Evolutionary conservation across 352 stramenopile species (phyloP).

Genomic region (Peronosclerospora sorghi): DNA sequence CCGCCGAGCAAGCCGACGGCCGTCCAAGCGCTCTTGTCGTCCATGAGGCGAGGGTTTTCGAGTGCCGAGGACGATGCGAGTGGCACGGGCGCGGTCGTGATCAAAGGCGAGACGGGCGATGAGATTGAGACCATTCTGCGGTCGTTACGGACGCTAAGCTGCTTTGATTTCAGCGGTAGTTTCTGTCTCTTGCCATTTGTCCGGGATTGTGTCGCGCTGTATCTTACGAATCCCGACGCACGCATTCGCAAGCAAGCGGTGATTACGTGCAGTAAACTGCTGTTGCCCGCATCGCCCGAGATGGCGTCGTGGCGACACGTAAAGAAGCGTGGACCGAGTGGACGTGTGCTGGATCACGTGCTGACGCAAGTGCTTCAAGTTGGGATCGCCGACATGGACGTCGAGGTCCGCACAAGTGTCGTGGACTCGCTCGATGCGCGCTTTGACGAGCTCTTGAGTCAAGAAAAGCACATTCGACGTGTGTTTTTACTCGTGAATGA

Average conservation of each 20-base stretch:
- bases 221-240: conserved; percentile 85
- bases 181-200: conserved; percentile 94
- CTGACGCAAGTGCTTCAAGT: conserved; percentile 88
- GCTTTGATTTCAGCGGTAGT: conserved; percentile 87
- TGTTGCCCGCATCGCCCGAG: too few species aligned
- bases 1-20: conserved; percentile 36
- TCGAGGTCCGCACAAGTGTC: conserved; percentile 87
- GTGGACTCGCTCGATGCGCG: conserved; percentile 86
- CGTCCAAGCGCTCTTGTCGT: conserved; percentile 58
- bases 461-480: conserved; percentile 86
- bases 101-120: conserved; percentile 70
- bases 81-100: conserved; percentile 24
- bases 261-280: conserved; percentile 67
- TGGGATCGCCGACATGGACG: conserved; percentile 87
- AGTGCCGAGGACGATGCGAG: conserved; percentile 19
- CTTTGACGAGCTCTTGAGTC: conserved; percentile 91
- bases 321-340: conserved; percentile 73
- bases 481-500: conserved; percentile 96
- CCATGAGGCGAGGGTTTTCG: conserved; percentile 56
- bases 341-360: conserved; percentile 89
- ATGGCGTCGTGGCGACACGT: conserved; percentile 48
- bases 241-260: conserved; percentile 88
- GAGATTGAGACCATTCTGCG: conserved; percentile 80
- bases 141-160: conserved; percentile 88
- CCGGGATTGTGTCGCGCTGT: conserved; percentile 87